Percentiles rank a stretch among this genome's conserved stretches.
phyloP scores from a whole-genome alignment of 805 yeast genomes.

The Pichia insulana region DNA sequence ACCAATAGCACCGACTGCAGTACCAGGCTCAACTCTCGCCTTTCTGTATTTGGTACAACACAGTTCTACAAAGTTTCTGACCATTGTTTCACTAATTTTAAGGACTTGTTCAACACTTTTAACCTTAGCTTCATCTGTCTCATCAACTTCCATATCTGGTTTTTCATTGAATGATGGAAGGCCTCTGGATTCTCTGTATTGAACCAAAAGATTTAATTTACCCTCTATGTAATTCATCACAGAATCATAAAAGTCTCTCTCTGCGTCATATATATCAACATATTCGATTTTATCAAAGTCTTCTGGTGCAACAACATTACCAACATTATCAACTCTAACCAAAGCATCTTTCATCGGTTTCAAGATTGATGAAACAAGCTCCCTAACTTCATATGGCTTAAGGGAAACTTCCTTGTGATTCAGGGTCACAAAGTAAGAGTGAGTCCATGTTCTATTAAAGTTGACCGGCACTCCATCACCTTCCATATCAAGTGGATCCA shows the following conservation, averaged over 20 bases:
- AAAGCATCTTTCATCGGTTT: conserved; percentile 52
- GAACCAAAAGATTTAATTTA: conserved; percentile 51
- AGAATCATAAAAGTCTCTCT: conserved; percentile 74
- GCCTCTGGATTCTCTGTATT: conserved; percentile 46
- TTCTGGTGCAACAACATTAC: conserved; percentile 38
- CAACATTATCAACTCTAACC: conserved; percentile 66
- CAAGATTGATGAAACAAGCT: conserved; percentile 46
- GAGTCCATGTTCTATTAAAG: conserved; percentile 91
- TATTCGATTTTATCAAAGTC: conserved; percentile 45
- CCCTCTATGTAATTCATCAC: conserved; percentile 52
- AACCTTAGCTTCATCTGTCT: conserved; percentile 21
- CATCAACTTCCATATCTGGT: conserved; percentile 25
- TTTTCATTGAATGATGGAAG: conserved; percentile 32
- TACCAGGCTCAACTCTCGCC: conserved; percentile 96
- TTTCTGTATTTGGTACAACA: conserved; percentile 75
- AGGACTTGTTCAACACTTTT: conserved; percentile 53
- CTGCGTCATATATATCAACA: conserved; percentile 83
- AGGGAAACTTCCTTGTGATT: conserved; percentile 45
- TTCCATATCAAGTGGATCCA: conserved; percentile 98
- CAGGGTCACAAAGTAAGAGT: conserved; percentile 68
- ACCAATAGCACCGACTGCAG: conserved; percentile 99
- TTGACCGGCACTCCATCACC: conserved; percentile 97
- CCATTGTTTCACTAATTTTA: conserved; percentile 54
- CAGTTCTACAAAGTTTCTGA: conserved; percentile 59
- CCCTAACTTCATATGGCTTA: conserved; percentile 60